Base-by-base conservation (phyloP, 352 stramenopile genomes). In the Pythium angustatum region DNA sequence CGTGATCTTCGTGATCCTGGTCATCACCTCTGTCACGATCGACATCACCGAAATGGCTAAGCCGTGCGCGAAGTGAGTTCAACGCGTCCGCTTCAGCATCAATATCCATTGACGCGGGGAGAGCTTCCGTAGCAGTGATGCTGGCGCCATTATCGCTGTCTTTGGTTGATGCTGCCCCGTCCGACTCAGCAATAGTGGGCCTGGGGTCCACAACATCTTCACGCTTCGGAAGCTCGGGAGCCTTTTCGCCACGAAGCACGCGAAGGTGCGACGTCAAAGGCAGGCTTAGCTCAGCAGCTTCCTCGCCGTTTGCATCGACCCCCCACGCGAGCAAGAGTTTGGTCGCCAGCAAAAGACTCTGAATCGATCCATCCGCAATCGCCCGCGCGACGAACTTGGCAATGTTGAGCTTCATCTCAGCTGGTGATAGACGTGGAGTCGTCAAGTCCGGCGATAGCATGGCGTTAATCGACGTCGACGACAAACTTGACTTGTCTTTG, bases 381-480 rank as follows among this genome's bases (percentile, higher is more conserved):
- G 81, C 87, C 38, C 78, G 79, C 0, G 84, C 84, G 9, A 96
- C 79, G 68, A 96, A 94, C 1, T 81, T 73, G 50, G 81, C 78
- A 27, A 89, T 75, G 61, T 96, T 91, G 2, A 78, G 24, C 47
- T 75, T 78, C 69, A 81, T 83, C 11, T 90, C 84, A 34, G 85
- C 79, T 0, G 66, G 48, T 1, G 67, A 55, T 12, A 96, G 64
- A 3, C 78, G 78, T 5, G 86, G 77, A 1, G 83, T 74, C 1
- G 73, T 70, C 59, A 96, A 75, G 57, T 96, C 87, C 0, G 85
- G 85, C 17, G 75, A 77, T 1, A 93, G 74, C 87, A 96, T 94
- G 7, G 76, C 49, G 26, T 66, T 78, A 12, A 66, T 53, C 21
- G 73, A 62, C 14, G 69, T 62, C 12, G 61, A 63, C 36, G 76